phyloP scores from a whole-genome alignment of 495 filamentous ascomycete genomes.

The Aspergillus funiculosus region DNA sequence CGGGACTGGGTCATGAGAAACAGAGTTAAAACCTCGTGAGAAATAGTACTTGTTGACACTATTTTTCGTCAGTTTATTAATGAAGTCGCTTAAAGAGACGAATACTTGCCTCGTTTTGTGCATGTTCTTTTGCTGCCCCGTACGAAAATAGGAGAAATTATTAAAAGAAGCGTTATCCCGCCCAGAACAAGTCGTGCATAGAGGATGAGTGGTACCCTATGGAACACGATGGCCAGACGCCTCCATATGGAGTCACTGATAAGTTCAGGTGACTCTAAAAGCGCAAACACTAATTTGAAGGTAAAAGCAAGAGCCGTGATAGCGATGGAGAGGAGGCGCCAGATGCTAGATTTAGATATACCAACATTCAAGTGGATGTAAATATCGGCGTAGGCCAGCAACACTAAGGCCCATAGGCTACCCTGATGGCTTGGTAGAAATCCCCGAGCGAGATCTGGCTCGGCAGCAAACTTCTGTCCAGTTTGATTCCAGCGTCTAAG shows the following conservation, averaged over 20 bases:
- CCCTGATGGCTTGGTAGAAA: constrained; percentile 56
- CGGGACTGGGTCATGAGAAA: constrained; percentile 84
- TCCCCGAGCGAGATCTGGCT: constrained; percentile 70
- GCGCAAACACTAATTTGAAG: constrained; percentile 79
- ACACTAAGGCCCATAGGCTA: constrained; percentile 70
- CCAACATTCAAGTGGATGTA: constrained; percentile 33
- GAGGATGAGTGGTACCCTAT: constrained; percentile 42
- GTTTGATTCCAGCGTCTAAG: constrained; percentile 89
- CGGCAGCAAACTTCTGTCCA: constrained; percentile 87
- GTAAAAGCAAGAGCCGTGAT: constrained; percentile 53
- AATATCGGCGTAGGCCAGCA: constrained; percentile 57
- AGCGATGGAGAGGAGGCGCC: constrained; percentile 23
- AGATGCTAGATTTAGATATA: too few relatives aligned
- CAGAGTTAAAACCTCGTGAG: constrained; percentile 67
- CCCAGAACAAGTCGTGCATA: constrained; percentile 41
- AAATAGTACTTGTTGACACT: constrained; percentile 15
- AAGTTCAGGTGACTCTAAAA: constrained; percentile 81
- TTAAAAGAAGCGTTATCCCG: constrained; percentile 43
- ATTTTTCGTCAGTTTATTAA: constrained; percentile 8
- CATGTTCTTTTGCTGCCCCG: neutral
- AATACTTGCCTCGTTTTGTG: constrained; percentile 16
- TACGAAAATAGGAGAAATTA: constrained; percentile 20
- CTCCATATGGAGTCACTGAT: constrained; percentile 50
- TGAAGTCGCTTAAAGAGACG: neutral
- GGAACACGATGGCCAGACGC: constrained; percentile 43